Percentiles rank a stretch among this genome's conserved stretches.
Conservation (phyloP, 306 rosid genomes). For the Pueraria montana region DNA sequence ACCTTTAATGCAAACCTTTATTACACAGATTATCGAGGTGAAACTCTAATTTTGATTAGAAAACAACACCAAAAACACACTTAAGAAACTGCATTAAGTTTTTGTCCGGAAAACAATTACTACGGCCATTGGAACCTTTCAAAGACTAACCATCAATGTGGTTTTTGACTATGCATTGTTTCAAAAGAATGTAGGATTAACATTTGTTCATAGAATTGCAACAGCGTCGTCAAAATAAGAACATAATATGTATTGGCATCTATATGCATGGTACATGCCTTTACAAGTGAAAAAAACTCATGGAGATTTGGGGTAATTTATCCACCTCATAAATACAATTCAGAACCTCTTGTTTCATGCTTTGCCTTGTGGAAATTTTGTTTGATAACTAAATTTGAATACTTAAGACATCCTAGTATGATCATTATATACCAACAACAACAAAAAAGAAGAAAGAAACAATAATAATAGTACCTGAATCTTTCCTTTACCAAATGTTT, state of each 20-base stretch:
- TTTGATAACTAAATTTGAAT: not conserved
- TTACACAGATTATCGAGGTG: not conserved
- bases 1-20: not conserved
- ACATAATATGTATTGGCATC: not conserved
- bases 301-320: no score
- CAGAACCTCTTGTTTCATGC: conserved; percentile 17
- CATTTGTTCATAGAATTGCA: not conserved
- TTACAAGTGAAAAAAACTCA: no score
- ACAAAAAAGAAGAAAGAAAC: not conserved
- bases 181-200: conserved; percentile 17
- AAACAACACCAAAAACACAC: not conserved
- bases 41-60: not conserved
- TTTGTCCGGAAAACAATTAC: not conserved
- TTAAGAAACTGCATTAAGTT: not conserved
- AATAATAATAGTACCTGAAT: conserved; percentile 71
- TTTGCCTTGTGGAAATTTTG: conserved; percentile 2
- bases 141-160: not conserved
- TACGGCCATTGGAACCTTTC: not conserved
- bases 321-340: not conserved
- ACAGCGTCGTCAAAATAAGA: not conserved
- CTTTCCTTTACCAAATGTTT: conserved; percentile 98
- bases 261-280: not conserved
- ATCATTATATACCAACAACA: not conserved
- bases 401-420: not conserved
- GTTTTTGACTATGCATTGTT: not conserved